Evolutionary conservation across 495 filamentous ascomycete species (phyloP).

Genomic region (Xylaria palmicola): DNA sequence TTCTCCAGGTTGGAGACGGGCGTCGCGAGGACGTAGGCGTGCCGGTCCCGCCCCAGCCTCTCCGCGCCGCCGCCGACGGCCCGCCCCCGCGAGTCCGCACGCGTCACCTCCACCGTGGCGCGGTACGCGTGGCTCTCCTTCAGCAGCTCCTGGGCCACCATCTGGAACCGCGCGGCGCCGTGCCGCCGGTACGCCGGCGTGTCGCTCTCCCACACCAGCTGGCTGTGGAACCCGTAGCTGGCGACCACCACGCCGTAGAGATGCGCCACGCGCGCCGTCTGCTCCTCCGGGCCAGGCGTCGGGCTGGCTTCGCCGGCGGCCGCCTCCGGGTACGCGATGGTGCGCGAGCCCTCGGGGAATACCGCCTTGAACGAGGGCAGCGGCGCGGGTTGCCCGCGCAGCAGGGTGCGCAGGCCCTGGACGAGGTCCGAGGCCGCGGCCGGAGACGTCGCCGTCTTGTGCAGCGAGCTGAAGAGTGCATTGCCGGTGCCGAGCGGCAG

Average conservation of each 20-base stretch:
- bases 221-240: constrained; percentile 85
- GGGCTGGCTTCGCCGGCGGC: background rate
- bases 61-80: constrained; percentile 29
- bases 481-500: constrained; percentile 86
- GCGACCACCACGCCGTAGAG: constrained; percentile 79
- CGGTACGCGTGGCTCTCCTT: constrained; percentile 65
- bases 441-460: constrained; percentile 34
- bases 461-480: constrained; percentile 73
- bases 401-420: constrained; percentile 55
- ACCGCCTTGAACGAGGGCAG: constrained; percentile 57
- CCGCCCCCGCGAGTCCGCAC: background rate
- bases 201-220: constrained; percentile 84
- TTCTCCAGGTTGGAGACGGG: constrained; percentile 78
- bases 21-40: constrained; percentile 71
- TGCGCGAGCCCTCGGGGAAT: constrained; percentile 66
- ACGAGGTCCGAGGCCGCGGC: constrained; percentile 36
- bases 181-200: constrained; percentile 70
- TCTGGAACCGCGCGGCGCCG: constrained; percentile 74
- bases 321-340: constrained; percentile 50
- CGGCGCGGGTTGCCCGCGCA: constrained; percentile 46
- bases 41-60: constrained; percentile 17
- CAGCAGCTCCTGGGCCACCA: constrained; percentile 75
- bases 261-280: constrained; percentile 28
- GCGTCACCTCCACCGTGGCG: constrained; percentile 50
- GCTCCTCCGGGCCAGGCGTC: constrained; percentile 6